Percentiles rank a stretch among this genome's conserved stretches.
Conservation (phyloP, 768 basidiomycete genomes). For the Sarcomyxa edulis region DNA sequence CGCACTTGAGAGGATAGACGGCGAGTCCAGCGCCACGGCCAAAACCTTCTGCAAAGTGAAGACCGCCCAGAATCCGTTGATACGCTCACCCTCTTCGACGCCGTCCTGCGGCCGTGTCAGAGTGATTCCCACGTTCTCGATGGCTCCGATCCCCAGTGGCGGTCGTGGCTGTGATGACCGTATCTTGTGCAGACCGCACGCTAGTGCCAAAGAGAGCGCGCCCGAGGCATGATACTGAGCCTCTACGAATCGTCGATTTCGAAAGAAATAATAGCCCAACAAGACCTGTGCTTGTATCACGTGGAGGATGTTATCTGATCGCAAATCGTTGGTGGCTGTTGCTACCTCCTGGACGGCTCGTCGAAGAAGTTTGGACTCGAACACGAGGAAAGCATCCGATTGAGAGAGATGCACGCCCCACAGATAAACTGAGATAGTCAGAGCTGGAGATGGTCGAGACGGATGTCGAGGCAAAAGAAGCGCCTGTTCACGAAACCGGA, state of each 20-base stretch:
- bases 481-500: constrained; percentile 41
- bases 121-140: constrained; percentile 34
- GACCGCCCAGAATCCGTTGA: constrained; percentile 64
- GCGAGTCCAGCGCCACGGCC: constrained; percentile 46
- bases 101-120: constrained; percentile 28
- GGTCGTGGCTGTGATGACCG: constrained; percentile 31
- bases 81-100: constrained; percentile 62
- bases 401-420: constrained; percentile 48
- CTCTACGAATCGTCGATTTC: constrained; percentile 51
- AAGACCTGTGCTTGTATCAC: constrained; percentile 59
- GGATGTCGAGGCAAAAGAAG: constrained; percentile 45
- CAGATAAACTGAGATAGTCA: constrained; percentile 45
- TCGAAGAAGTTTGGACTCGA: constrained; percentile 42
- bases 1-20: constrained; percentile 47
- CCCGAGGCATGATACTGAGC: constrained; percentile 54
- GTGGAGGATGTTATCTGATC: constrained; percentile 44
- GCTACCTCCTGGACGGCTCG: constrained; percentile 46
- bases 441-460: constrained; percentile 41
- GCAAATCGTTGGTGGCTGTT: constrained; percentile 38
- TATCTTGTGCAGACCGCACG: constrained; percentile 43
- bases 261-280: constrained; percentile 62
- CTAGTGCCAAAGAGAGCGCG: constrained; percentile 46
- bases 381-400: constrained; percentile 28
- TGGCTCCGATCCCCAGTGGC: constrained; percentile 29
- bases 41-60: constrained; percentile 55